Base-by-base conservation (phyloP, 768 basidiomycete species). In the Amanita polypyramis region DNA sequence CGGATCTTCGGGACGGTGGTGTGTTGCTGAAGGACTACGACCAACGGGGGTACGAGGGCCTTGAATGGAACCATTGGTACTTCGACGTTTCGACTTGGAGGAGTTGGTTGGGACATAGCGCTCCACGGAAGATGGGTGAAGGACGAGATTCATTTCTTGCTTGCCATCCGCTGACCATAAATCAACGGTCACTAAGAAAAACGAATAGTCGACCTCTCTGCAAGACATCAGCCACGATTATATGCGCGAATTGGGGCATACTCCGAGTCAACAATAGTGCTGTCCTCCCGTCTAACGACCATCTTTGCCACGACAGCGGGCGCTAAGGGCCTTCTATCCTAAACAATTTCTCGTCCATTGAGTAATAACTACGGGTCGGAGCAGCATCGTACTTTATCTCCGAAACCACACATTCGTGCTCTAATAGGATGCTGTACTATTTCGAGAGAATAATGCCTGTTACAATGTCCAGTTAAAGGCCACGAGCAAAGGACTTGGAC, bases 341-440 rank as follows among this genome's bases (percentile, higher is more conserved):
- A 63, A 53, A 17, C 45, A 49, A 52, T 56, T 47, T 51, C 20
- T 44, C 54, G 49, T 46, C 50, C 43, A 51, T 55, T 33, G 53
- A 50, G 36, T 34, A 41, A 54, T 51, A 43, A 17, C 41, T 38
- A 39, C 32, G 46, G 54, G 47, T 33, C 40, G 50, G 42, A 21
- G 53, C 47, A 47, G 54, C 52, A 19, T 44, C 60, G 51, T 55
- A 91, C 92, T 73, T 94, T 95, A 72, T 96, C 91, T 38, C 93
- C 93, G 63, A 95, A 94, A 9, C 94, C 94, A 62, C 93, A 95
- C 83, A 94, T 94, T 54, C 93, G 79, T 42, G 93, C 94, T 36
- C 93, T 79, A 40, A 88, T 64, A 34, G 94, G 93, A 56, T 94
- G 79, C 61, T 96, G 94, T 2, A 88, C 76, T 56, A 94, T 77